Conservation (phyloP, 345 rosid species). For the Citrus australasica region DNA sequence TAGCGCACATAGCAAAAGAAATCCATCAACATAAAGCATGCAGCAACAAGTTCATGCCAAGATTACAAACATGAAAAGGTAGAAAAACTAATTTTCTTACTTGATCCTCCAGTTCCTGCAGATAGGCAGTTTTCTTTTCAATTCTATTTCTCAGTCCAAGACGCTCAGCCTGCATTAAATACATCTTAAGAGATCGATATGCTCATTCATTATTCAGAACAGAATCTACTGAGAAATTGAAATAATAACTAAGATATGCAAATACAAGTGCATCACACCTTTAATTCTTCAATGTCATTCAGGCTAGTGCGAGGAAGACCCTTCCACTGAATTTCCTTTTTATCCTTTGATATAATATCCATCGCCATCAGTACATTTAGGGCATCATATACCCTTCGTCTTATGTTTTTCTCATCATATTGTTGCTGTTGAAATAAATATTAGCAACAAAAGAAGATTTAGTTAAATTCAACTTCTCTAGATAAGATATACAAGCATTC, state of each 20-base stretch:
- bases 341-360: constrained; percentile 97
- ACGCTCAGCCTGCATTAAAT: constrained; percentile 57
- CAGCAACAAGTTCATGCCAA: constrained; percentile 3
- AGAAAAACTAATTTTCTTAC: constrained; percentile 39
- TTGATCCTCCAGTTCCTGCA: constrained; percentile 92
- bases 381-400: constrained; percentile 98
- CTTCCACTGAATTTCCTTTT: constrained; percentile 97
- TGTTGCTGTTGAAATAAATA: constrained; percentile 61
- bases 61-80: constrained; percentile 1
- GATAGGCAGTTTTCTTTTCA: constrained; percentile 87
- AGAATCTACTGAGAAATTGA: constrained; percentile 1
- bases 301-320: constrained; percentile 96
- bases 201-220: constrained; percentile 17
- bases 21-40: constrained; percentile 4
- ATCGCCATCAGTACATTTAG: constrained; percentile 98
- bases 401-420: constrained; percentile 96
- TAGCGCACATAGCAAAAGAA: background rate
- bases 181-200: constrained; percentile 15
- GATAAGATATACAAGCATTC: constrained; percentile 5
- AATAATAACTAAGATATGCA: constrained; percentile 4
- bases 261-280: constrained; percentile 47
- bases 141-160: constrained; percentile 67
- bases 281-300: constrained; percentile 87
- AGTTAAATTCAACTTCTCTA: background rate
- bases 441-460: constrained; percentile 3